Conservation (phyloP, 2,329 filamentous ascomycete genomes). For the Colletotrichum cuscutae region DNA sequence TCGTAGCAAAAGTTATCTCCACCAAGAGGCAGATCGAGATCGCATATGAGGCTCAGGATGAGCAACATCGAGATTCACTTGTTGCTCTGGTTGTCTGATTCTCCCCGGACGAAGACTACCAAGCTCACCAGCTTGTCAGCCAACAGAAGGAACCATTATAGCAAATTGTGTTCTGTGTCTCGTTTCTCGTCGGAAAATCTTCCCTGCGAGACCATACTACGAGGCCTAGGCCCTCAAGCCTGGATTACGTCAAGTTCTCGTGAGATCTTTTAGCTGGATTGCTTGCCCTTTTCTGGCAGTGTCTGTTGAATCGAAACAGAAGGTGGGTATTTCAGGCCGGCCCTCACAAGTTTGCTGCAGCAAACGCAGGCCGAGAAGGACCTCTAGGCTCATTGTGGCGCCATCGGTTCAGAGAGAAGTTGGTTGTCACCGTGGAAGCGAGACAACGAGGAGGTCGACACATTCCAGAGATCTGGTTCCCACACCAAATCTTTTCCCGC, state of each 20-base stretch:
- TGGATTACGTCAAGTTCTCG: not conserved
- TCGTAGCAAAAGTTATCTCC: not conserved
- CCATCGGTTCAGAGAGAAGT: conserved; percentile 11
- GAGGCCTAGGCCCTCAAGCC: not conserved
- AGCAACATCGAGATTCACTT: not conserved
- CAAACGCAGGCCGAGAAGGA: conserved; percentile 14
- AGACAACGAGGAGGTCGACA: conserved; percentile 24
- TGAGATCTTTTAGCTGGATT: not conserved
- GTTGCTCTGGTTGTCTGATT: not conserved
- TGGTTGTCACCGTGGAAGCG: conserved; percentile 28
- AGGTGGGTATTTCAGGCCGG: conserved; percentile 7
- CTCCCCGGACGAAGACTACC: not conserved
- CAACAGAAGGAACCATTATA: not conserved
- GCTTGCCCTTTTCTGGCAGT: not conserved
- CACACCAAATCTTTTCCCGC: conserved; percentile 23
- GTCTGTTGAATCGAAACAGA: not conserved
- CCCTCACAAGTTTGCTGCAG: not conserved
- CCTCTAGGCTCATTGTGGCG: conserved; percentile 9
- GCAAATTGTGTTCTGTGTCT: not conserved
- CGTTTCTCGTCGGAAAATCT: not conserved
- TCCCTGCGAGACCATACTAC: not conserved
- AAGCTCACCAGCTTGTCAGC: not conserved
- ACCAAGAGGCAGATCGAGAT: conserved; percentile 23
- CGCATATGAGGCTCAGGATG: not conserved
- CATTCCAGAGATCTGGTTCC: conserved; percentile 21